Evolutionary conservation across 306 rosid species (phyloP).

Genomic region (Prunus mume): DNA sequence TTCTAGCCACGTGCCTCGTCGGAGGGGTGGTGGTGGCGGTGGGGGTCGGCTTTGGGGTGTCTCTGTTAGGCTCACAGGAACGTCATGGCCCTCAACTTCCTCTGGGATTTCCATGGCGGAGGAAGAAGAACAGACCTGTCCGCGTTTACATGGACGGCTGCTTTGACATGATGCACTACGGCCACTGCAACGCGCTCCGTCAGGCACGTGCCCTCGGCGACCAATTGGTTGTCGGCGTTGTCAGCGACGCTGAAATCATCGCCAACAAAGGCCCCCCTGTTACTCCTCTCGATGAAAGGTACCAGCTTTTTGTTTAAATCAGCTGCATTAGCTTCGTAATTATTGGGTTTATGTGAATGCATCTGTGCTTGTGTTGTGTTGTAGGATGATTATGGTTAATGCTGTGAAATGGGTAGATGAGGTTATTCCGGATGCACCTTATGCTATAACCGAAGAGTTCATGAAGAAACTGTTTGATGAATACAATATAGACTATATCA

Average conservation of each 20-base stretch:
- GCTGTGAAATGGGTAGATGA: constrained; percentile 66
- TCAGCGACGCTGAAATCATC: constrained; percentile 53
- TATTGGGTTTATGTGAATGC: background rate
- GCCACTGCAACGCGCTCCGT: constrained; percentile 67
- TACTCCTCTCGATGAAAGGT: constrained; percentile 59
- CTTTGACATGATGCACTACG: constrained; percentile 71
- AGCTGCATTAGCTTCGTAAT: background rate
- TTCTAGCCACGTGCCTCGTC: constrained; percentile 54
- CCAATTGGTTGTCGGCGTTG: constrained; percentile 58
- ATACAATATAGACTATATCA: constrained; percentile 51
- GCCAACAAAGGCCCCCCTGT: constrained; percentile 62
- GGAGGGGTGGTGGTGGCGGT: constrained; percentile 55
- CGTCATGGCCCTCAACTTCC: constrained; percentile 28
- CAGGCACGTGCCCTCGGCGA: constrained; percentile 69
- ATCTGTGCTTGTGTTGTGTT: background rate
- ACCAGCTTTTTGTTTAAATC: background rate
- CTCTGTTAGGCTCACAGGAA: constrained; percentile 33
- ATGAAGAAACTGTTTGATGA: constrained; percentile 61
- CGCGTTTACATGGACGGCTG: constrained; percentile 60
- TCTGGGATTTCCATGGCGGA: constrained; percentile 30
- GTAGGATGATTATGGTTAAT: constrained; percentile 59
- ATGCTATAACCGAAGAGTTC: constrained; percentile 61
- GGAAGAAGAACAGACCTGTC: constrained; percentile 62
- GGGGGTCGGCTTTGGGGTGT: constrained; percentile 39
- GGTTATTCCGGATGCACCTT: constrained; percentile 60